phyloP scores from a whole-genome alignment of 2,329 filamentous ascomycete species.

The Botryotinia calthae region DNA sequence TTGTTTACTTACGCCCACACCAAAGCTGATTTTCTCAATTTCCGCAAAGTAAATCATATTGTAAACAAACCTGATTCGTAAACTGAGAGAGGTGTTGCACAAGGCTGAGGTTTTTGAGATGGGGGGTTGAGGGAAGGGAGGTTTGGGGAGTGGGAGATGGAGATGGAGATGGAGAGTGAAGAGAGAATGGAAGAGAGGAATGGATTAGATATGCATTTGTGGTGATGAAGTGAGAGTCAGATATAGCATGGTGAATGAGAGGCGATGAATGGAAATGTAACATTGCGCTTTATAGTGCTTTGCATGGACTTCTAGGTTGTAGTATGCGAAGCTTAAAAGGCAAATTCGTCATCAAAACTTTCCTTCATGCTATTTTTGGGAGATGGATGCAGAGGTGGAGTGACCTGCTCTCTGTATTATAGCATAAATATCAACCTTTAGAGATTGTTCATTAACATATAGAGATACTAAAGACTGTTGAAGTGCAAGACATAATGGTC shows the following conservation, averaged over 20 bases:
- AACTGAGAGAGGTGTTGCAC: background rate
- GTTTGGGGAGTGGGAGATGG: background rate
- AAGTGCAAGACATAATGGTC: background rate
- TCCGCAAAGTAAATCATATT: no score
- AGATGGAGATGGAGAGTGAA: background rate
- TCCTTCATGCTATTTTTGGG: background rate
- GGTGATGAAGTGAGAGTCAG: background rate
- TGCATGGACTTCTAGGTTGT: no score
- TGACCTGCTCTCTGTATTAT: background rate
- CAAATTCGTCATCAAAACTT: background rate
- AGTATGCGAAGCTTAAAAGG: background rate
- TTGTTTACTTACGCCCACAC: background rate
- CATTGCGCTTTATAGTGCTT: background rate
- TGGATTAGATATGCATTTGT: background rate
- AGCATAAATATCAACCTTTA: background rate
- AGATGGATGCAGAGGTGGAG: background rate
- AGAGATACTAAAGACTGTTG: background rate
- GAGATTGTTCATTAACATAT: background rate
- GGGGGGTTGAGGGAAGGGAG: background rate
- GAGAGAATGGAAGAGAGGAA: background rate
- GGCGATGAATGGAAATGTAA: background rate
- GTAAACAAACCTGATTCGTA: no score
- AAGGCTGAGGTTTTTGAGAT: background rate
- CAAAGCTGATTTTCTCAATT: no score
- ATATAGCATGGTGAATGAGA: background rate